Base-by-base conservation (phyloP, 805 yeast species). In the Pachysolen tannophilus region DNA sequence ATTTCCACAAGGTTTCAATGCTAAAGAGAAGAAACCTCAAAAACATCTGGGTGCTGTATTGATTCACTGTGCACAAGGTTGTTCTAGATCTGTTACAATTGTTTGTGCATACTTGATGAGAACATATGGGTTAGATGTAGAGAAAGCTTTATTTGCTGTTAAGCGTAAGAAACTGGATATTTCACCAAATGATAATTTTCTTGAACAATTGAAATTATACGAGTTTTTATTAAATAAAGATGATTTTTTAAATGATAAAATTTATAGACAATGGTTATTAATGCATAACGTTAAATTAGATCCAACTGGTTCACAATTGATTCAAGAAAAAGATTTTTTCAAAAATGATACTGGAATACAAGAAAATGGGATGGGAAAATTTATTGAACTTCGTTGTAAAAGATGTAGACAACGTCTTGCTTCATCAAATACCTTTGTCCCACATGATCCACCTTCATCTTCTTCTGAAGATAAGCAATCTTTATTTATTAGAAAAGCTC, bases 351-450 rank as follows among this genome's bases (percentile, higher is more conserved):
- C 34, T 20, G 48, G 42, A 13, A 21, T 16, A n/a, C 17, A 39
- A 38, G 30, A 49, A 41, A 21, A 44, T 46, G 49, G 46, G 11
- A 53, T 39, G 10, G 37, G 57, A 26, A 35, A 44, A 13, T 48
- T 56, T 3, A 55, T 57, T 18, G 64, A 65, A 23, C 55, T 85
- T 26, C 65, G 95, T 39, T 90, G 98, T 60, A 84, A 81, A 45
- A 75, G 76, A 52, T 90, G 98, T 61, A 72, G 97, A 44, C 70
- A 73, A 21, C 60, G 64, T 13, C 61, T 90, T 18, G 94, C 94
- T 0, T 55, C 67, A 14, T 72, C 82, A 1, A 55, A 69, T 2
- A 72, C 80, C 13, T 69, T 82, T 38, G 72, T 82, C 20, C 54
- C 62, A 16, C 95, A 88, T 56, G 65, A 61, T 2, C 77, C 78